Evolutionary conservation across 768 basidiomycete genomes (phyloP).

Genomic region (Serendipita vermifera): DNA sequence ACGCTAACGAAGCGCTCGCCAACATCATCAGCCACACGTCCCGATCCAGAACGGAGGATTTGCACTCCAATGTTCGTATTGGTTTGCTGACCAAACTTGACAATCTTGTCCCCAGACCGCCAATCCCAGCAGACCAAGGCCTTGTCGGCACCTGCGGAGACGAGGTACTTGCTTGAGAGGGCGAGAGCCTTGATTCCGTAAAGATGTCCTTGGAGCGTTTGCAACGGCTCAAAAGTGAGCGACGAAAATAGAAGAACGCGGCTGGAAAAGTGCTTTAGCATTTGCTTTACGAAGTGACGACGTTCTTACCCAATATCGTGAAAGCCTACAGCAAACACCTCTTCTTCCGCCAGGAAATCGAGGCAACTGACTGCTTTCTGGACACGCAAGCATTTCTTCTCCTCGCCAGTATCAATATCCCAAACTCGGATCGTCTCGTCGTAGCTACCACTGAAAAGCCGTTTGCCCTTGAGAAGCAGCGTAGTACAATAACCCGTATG

Average conservation of each 20-base stretch:
- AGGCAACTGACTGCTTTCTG: slow-evolving; percentile 88
- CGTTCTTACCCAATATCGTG: slow-evolving; percentile 77
- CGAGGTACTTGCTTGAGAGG: slow-evolving; percentile 69
- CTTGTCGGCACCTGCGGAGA: slow-evolving; percentile 58
- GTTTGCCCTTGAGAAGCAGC: slow-evolving; percentile 53
- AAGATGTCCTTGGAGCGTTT: slow-evolving; percentile 68
- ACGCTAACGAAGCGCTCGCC: slow-evolving; percentile 82
- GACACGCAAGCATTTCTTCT: slow-evolving; percentile 64
- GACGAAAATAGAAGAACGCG: slow-evolving; percentile 84
- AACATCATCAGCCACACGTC: slow-evolving; percentile 25
- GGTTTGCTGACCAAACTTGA: slow-evolving; percentile 85
- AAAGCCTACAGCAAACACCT: slow-evolving; percentile 86
- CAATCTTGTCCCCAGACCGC: slow-evolving; percentile 78
- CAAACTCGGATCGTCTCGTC: slow-evolving; percentile 89
- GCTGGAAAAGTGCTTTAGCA: slow-evolving; percentile 26
- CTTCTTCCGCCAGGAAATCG: slow-evolving; percentile 75
- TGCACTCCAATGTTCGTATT: slow-evolving; percentile 87
- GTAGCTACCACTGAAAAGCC: slow-evolving; percentile 79
- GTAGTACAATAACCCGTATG: slow-evolving; percentile 86
- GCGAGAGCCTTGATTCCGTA: slow-evolving; percentile 87
- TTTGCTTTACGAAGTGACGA: neutral
- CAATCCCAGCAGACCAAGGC: slow-evolving; percentile 81
- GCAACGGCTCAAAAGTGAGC: slow-evolving; percentile 67
- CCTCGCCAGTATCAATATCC: slow-evolving; percentile 57
- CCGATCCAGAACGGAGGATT: slow-evolving; percentile 43